Base-by-base conservation (phyloP, 768 basidiomycete species). In the Leccinum ochraceum region DNA sequence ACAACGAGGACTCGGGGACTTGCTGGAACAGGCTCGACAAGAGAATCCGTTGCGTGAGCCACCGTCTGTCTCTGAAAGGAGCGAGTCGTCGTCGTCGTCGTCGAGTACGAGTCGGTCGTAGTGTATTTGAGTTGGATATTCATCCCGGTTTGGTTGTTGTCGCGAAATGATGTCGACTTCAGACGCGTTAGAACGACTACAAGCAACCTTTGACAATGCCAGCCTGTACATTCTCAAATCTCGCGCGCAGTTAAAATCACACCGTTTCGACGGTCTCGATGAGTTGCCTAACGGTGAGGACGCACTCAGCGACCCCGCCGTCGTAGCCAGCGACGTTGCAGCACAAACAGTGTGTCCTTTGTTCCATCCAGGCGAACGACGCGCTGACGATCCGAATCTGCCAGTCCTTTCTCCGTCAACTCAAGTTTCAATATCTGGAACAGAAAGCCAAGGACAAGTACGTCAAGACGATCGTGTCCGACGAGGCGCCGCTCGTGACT, bases 401-500 rank as follows among this genome's bases (percentile, higher is more conserved):
- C 16, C 56, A 91, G 90, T 78, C 86, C 7, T 90, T 86, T 66
- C 77, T 94, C 20, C 81, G 88, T 24, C 91, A 91, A 67, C 83
- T 95, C 28, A 95, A 95, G 74, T 94, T 92, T 68, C 89, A 91
- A 63, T 94, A 93, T 69, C 77, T 94, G 17, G 92, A 96, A 68
- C 91, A 94, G 72, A 91, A 94, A 65, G 91, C 94, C 3, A 96
- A 95, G 70, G 86, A 92, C 67, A 87, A 89, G 74, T 95, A 95
- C 68, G 81, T 94, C 66, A 89, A 89, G 71, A 87, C 86, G 1
- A 94, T 95, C 66, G 88, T 94, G 53, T 91, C 87, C 69, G 89
- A 94, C 63, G 91, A 95, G 60, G 90, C 92, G 0, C 89, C 89
- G 3, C 84, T 87, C 60, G 85, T 94, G 44, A 89, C 88, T 6